These are phyloP conservation scores for Candida tunisiensis DNA, from an alignment of 1,139 yeast species.

Conservation along the genomic window DNA sequence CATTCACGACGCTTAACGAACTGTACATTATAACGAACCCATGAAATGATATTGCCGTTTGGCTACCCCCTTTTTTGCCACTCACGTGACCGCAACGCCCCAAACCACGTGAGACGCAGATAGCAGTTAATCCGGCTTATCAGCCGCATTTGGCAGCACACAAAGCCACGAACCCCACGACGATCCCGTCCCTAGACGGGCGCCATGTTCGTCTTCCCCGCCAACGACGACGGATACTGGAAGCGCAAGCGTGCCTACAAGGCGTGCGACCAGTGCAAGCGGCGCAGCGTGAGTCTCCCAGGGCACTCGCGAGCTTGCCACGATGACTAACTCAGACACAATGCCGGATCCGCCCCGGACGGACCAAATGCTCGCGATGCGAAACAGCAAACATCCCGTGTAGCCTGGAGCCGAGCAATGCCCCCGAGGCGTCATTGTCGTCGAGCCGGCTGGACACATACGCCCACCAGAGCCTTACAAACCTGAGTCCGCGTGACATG, in stretches of 20 bases:
- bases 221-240: constrained; percentile 37
- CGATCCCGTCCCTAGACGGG: not conserved
- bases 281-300: constrained; percentile 20
- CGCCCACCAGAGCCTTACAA: too few relatives aligned
- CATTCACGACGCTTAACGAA: not conserved
- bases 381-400: too few relatives aligned
- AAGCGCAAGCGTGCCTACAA: constrained; percentile 36
- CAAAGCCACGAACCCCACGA: not conserved
- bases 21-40: not conserved
- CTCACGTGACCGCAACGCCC: not conserved
- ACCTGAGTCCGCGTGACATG: too few relatives aligned
- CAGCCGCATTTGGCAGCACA: not conserved
- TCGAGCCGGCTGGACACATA: too few relatives aligned
- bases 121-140: not conserved
- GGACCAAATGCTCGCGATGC: too few relatives aligned
- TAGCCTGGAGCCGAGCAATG: too few relatives aligned
- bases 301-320: too few relatives aligned
- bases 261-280: constrained; percentile 34
- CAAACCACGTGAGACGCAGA: not conserved
- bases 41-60: not conserved
- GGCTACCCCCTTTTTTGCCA: not conserved
- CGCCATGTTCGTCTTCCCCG: constrained; percentile 38
- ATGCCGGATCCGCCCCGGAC: too few relatives aligned
- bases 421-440: too few relatives aligned
- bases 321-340: too few relatives aligned